Conservation (phyloP, 257 asterid genomes). For the Lithospermum erythrorhizon region DNA sequence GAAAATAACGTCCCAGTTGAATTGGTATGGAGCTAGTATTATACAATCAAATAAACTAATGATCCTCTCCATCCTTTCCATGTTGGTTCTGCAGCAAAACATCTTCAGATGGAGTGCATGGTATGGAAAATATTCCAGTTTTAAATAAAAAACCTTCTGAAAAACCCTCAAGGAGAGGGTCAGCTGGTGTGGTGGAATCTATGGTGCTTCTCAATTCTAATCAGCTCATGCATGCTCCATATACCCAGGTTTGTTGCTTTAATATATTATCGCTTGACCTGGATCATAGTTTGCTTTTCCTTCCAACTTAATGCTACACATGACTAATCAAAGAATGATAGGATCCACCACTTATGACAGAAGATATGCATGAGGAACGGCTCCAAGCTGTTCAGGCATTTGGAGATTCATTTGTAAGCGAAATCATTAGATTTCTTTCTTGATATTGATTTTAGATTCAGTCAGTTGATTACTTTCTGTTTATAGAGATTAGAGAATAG, state of each 20-base stretch:
- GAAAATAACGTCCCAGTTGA: too few relatives aligned
- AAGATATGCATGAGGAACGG: constrained; percentile 95
- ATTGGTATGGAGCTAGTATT: too few relatives aligned
- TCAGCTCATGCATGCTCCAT: constrained; percentile 65
- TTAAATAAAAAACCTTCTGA: constrained; percentile 17
- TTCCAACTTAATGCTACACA: constrained; percentile 5
- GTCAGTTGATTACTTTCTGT: neutral
- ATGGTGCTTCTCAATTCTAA: constrained; percentile 70
- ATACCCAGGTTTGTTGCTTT: constrained; percentile 53
- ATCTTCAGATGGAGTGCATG: constrained; percentile 15
- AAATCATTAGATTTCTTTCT: neutral
- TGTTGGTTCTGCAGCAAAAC: constrained; percentile 18
- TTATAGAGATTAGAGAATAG: neutral
- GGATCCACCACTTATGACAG: constrained; percentile 95
- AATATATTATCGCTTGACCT: constrained; percentile 10
- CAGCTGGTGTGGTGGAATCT: constrained; percentile 44
- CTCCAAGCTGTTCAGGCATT: constrained; percentile 72
- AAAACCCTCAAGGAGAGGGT: constrained; percentile 41
- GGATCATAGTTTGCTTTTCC: neutral
- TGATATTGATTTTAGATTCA: neutral
- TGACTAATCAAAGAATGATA: constrained; percentile 18
- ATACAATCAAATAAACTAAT: neutral
- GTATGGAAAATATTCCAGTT: constrained; percentile 11
- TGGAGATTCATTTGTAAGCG: constrained; percentile 63
- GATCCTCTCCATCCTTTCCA: constrained; percentile 1